phyloP scores from a whole-genome alignment of 768 basidiomycete genomes.

The Boletellus ananas region DNA sequence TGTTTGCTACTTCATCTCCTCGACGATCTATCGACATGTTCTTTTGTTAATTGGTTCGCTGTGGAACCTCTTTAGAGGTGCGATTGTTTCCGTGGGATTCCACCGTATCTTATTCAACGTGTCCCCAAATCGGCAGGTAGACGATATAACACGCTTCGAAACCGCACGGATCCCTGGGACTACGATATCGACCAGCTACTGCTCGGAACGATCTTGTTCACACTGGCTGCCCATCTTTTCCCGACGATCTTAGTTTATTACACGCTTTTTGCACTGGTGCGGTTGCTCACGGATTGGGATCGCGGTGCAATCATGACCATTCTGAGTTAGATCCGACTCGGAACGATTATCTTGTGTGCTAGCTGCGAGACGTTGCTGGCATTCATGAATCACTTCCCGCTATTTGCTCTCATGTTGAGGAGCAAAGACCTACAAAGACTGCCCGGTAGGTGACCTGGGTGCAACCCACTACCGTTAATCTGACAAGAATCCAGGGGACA shows the following conservation, averaged over 20 bases:
- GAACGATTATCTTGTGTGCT: slow-evolving; percentile 56
- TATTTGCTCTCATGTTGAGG: slow-evolving; percentile 83
- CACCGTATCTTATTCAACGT: background rate
- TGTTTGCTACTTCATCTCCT: slow-evolving; percentile 61
- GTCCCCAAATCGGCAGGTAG: slow-evolving; percentile 54
- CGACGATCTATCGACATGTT: slow-evolving; percentile 57
- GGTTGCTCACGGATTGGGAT: background rate
- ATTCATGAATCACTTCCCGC: slow-evolving; percentile 88
- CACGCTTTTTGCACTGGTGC: slow-evolving; percentile 67
- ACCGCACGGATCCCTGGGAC: slow-evolving; percentile 84
- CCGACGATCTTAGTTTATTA: slow-evolving; percentile 90
- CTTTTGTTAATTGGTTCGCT: slow-evolving; percentile 58
- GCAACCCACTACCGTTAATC: background rate
- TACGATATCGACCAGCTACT: slow-evolving; percentile 93
- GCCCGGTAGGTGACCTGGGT: slow-evolving; percentile 51
- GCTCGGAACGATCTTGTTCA: slow-evolving; percentile 90
- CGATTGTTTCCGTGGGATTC: slow-evolving; percentile 8
- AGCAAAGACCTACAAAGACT: slow-evolving; percentile 79
- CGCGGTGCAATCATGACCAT: background rate
- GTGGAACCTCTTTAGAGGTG: slow-evolving; percentile 91
- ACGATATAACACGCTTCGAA: slow-evolving; percentile 79
- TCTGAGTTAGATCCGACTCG: slow-evolving; percentile 45
- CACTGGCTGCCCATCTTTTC: slow-evolving; percentile 73
- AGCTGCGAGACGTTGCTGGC: slow-evolving; percentile 61
- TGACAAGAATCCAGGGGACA: slow-evolving; percentile 20